Conservation (phyloP, 352 stramenopile genomes). For the Globisporangium barbulae region DNA sequence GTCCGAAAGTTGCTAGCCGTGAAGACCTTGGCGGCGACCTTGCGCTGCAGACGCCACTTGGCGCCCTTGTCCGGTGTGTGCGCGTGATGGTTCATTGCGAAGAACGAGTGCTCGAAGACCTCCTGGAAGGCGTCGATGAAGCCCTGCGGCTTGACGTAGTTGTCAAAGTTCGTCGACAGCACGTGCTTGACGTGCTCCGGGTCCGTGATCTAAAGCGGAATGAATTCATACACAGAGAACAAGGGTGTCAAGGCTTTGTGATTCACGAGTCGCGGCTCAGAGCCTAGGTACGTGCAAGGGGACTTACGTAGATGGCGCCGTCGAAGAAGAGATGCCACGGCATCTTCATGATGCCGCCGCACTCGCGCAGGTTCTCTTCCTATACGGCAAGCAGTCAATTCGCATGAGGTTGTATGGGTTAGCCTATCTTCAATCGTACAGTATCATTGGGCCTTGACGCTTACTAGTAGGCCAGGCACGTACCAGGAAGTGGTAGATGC, state of each 20-base stretch:
- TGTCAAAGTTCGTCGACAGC: conserved; percentile 54
- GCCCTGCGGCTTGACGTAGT: conserved; percentile 72
- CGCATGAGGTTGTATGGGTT: background rate
- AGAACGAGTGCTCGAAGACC: conserved; percentile 71
- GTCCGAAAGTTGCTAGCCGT: conserved; percentile 56
- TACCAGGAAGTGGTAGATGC: conserved; percentile 62
- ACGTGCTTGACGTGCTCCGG: conserved; percentile 68
- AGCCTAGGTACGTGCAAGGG: background rate
- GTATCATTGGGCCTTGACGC: background rate
- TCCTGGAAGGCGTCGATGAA: conserved; percentile 67
- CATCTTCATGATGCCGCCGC: conserved; percentile 59
- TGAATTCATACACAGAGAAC: background rate
- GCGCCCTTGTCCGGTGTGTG: conserved; percentile 45
- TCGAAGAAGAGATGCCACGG: conserved; percentile 72
- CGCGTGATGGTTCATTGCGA: conserved; percentile 57
- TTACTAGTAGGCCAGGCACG: background rate
- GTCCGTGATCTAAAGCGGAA: conserved; percentile 37
- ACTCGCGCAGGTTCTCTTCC: conserved; percentile 38
- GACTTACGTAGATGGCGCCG: conserved; percentile 51
- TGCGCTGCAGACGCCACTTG: conserved; percentile 74
- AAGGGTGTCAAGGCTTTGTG: background rate
- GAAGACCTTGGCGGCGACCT: conserved; percentile 87
- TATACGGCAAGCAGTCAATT: conserved; percentile 4
- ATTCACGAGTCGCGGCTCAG: background rate
- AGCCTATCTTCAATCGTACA: background rate